These are phyloP conservation scores for Solanum pimpinellifolium DNA, from an alignment of 257 asterid genomes.

Conservation along the genomic window DNA sequence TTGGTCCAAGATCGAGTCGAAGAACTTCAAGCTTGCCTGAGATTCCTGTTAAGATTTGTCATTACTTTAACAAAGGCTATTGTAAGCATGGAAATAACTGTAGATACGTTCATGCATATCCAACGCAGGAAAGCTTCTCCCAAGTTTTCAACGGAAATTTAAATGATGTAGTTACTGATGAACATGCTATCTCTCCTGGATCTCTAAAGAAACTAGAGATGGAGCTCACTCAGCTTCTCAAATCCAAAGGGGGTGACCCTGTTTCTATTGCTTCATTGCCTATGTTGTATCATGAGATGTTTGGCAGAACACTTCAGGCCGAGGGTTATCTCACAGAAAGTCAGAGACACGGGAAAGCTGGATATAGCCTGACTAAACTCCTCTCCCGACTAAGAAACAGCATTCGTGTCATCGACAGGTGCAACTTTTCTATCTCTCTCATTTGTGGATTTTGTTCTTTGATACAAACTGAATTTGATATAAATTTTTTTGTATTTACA, in stretches of 20 bases:
- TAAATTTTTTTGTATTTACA: neutral
- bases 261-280: conserved; percentile 85
- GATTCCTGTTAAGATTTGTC: conserved; percentile 57
- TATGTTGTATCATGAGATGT: conserved; percentile 60
- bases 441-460: neutral
- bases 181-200: conserved; percentile 39
- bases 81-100: conserved; percentile 87
- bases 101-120: conserved; percentile 56
- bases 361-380: conserved; percentile 76
- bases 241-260: conserved; percentile 54
- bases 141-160: conserved; percentile 25
- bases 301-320: conserved; percentile 65
- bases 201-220: conserved; percentile 55
- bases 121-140: conserved; percentile 24
- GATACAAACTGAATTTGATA: neutral
- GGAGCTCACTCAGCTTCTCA: conserved; percentile 68
- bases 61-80: conserved; percentile 62
- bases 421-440: neutral
- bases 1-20: conserved; percentile 23
- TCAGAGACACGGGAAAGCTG: conserved; percentile 83
- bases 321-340: conserved; percentile 89
- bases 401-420: conserved; percentile 75
- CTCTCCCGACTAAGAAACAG: conserved; percentile 59
- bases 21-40: conserved; percentile 20
- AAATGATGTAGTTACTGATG: conserved; percentile 32